These are phyloP conservation scores for Annulohypoxylon maeteangense DNA, from an alignment of 495 filamentous ascomycete species.

Conservation along the genomic window DNA sequence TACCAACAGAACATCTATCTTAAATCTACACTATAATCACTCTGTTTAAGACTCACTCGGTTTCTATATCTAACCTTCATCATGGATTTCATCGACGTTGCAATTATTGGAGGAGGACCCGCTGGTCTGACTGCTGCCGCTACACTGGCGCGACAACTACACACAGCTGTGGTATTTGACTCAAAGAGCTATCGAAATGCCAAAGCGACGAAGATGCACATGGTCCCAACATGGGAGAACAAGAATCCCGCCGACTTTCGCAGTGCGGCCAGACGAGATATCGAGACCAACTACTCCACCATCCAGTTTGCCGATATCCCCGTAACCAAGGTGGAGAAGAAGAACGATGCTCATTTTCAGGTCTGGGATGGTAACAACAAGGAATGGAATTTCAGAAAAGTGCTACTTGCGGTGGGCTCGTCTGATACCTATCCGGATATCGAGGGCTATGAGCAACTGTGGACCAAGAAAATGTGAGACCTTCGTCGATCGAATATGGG, in stretches of 20 bases:
- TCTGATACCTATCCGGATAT: constrained; percentile 48
- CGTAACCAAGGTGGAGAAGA: constrained; percentile 45
- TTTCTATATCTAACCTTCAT: neutral
- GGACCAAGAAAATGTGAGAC: constrained; percentile 47
- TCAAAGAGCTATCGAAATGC: constrained; percentile 58
- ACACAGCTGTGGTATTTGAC: constrained; percentile 59
- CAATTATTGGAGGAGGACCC: constrained; percentile 64
- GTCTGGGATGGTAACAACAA: constrained; percentile 44
- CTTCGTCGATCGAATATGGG: neutral
- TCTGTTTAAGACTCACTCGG: too few species aligned
- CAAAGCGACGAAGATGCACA: constrained; percentile 55
- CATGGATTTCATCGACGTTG: constrained; percentile 49
- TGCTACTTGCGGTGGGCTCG: constrained; percentile 56
- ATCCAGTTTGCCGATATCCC: constrained; percentile 51
- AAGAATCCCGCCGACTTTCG: constrained; percentile 50
- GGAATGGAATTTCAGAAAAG: constrained; percentile 51
- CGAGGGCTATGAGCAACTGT: constrained; percentile 44
- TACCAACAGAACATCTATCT: too few species aligned
- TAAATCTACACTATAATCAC: too few species aligned
- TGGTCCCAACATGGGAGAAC: constrained; percentile 57
- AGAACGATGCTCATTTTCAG: constrained; percentile 40
- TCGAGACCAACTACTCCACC: constrained; percentile 51
- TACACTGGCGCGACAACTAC: constrained; percentile 54
- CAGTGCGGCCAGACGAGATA: constrained; percentile 38
- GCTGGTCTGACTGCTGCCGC: constrained; percentile 58